Base-by-base conservation (phyloP, 1,139 yeast species). In the Sugiyamaella castrensis region DNA sequence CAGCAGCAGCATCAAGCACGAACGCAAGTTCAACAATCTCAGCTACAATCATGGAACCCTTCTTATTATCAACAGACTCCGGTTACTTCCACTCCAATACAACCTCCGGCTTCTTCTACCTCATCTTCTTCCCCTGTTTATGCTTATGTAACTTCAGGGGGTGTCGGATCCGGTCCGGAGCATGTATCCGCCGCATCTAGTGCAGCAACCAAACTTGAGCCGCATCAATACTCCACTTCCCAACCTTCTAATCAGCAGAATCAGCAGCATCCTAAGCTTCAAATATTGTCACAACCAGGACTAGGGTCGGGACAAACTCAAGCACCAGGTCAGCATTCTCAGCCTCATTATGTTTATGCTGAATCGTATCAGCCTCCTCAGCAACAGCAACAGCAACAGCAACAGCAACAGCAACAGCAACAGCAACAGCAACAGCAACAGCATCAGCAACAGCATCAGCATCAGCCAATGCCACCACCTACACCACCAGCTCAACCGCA, bases 281-380 rank as follows among this genome's bases (percentile, higher is more conserved):
- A 33, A 12, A 33, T 19, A 5, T 5, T 19, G 15, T 33, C 37
- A 33, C 11, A 10, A 12, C 15, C 37, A 5, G 37, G 37, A 19
- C 40, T 40, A 41, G 37, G 34, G 12, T 55, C 40, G 38, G 48
- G 40, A 33, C 52, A 51, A 34, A 52, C 50, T 36, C 49, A 49
- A 34, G 45, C 32, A 27, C 55, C 31, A 19, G 47, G 40, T 30
- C 51, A 46, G 28, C 49, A 47, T 33, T 45, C 38, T 30, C 51
- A 46, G 28, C 49, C 47, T 33, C 47, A 40, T 24, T 48, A 39
- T 19, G 24, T 19, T 19, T 19, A 19, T 5, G 5, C 24, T 4
- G 24, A 19, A 19, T 19, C 24, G 24, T 19, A 19, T 19, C 46
- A 42, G 36, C 39, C 34, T 8, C 6, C 26, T 15, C 37, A 33